Evolutionary conservation across 352 stramenopile species (phyloP).

Genomic region (Phytophthora citricola): DNA sequence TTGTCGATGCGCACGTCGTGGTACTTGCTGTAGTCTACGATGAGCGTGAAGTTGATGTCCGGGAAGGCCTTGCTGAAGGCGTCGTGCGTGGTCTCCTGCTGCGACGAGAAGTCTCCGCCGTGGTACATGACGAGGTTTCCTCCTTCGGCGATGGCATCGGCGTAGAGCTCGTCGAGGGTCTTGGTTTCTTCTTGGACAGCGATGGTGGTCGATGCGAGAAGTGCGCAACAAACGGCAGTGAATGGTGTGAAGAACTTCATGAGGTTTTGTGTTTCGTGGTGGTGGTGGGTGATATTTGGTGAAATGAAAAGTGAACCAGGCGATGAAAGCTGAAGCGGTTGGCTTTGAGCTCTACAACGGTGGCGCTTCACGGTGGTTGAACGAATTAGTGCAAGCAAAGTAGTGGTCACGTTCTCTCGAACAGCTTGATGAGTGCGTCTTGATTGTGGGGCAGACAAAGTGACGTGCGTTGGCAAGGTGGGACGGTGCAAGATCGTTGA

Average conservation of each 20-base stretch:
- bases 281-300: neutral
- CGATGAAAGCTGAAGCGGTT: neutral
- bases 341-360: too few species aligned
- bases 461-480: too few species aligned
- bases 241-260: constrained; percentile 27
- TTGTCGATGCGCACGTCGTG: constrained; percentile 72
- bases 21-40: constrained; percentile 68
- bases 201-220: constrained; percentile 14
- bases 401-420: too few species aligned
- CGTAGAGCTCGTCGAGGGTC: constrained; percentile 50
- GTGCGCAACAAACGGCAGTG: constrained; percentile 9
- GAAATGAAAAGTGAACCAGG: constrained; percentile 22
- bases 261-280: neutral
- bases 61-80: constrained; percentile 45
- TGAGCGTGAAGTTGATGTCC: constrained; percentile 65
- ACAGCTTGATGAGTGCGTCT: too few species aligned
- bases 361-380: too few species aligned
- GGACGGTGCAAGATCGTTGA: too few species aligned
- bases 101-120: too few species aligned
- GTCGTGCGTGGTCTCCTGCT: too few species aligned
- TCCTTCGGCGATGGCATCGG: neutral
- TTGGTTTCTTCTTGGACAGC: constrained; percentile 52
- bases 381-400: too few species aligned
- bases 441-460: too few species aligned
- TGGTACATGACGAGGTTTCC: too few species aligned